phyloP scores from a whole-genome alignment of 768 basidiomycete genomes.

The Crepidotus variabilis region DNA sequence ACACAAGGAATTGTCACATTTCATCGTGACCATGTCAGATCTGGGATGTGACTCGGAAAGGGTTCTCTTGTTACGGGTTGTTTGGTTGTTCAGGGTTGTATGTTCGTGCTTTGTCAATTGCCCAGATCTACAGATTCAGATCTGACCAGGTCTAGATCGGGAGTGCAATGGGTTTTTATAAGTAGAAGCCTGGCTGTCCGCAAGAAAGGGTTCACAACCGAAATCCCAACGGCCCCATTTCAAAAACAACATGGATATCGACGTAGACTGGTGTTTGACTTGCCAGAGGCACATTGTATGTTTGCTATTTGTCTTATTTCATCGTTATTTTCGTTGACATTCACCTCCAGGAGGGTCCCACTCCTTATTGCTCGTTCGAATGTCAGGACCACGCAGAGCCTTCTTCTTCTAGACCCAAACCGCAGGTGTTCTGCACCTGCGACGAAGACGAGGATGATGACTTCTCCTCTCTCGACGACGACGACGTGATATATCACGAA shows the following conservation, averaged over 20 bases:
- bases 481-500: constrained; percentile 20
- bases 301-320: constrained; percentile 14
- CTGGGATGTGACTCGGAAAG: neutral
- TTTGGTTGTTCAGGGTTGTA: neutral
- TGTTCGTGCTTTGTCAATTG: neutral
- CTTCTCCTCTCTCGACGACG: constrained; percentile 18
- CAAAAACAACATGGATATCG: constrained; percentile 38
- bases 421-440: constrained; percentile 3
- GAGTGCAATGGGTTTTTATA: constrained; percentile 11
- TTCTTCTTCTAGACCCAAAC: constrained; percentile 6
- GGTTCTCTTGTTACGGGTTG: neutral
- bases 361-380: constrained; percentile 50
- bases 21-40: no score
- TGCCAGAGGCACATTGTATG: constrained; percentile 59
- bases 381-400: constrained; percentile 34
- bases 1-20: neutral
- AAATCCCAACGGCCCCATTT: constrained; percentile 12
- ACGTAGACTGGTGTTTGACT: constrained; percentile 68
- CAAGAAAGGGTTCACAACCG: neutral
- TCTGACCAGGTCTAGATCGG: constrained; percentile 1
- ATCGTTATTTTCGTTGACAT: constrained; percentile 10
- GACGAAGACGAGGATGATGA: constrained; percentile 9
- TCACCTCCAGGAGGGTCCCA: constrained; percentile 25
- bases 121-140: neutral
- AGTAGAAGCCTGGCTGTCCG: neutral